These are phyloP conservation scores for Rhododendron vialii DNA, from an alignment of 148 eudicot genomes.

Conservation along the genomic window DNA sequence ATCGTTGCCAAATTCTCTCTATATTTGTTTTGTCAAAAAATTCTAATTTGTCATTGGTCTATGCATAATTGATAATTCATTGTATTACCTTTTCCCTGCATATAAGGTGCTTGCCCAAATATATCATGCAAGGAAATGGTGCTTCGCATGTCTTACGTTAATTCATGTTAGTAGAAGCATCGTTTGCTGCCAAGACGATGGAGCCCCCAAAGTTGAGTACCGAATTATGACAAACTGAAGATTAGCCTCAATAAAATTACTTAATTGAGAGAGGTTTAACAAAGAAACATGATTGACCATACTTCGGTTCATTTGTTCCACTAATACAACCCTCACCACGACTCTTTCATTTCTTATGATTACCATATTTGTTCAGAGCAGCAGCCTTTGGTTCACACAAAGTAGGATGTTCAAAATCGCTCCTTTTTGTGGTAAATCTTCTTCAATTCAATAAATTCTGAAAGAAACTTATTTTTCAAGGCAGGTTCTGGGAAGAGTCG, in stretches of 20 bases:
- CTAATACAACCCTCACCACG: neutral
- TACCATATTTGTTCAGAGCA: neutral
- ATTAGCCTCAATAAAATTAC: neutral
- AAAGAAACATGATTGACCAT: neutral
- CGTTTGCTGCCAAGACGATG: neutral
- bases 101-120: neutral
- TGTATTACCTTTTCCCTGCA: neutral
- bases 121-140: neutral
- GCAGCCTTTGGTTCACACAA: neutral
- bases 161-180: neutral
- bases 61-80: neutral
- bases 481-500: neutral
- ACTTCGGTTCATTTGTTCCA: neutral
- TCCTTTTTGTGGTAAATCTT: neutral
- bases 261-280: neutral
- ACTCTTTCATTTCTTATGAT: neutral
- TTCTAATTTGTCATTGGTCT: neutral
- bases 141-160: neutral
- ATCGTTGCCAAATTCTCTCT: neutral
- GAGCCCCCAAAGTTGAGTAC: neutral
- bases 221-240: neutral
- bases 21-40: neutral
- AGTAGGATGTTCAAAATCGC: neutral
- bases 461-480: neutral
- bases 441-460: neutral